These are phyloP conservation scores for Apiospora arundinis DNA, from an alignment of 2,329 filamentous ascomycete genomes.

Conservation along the genomic window DNA sequence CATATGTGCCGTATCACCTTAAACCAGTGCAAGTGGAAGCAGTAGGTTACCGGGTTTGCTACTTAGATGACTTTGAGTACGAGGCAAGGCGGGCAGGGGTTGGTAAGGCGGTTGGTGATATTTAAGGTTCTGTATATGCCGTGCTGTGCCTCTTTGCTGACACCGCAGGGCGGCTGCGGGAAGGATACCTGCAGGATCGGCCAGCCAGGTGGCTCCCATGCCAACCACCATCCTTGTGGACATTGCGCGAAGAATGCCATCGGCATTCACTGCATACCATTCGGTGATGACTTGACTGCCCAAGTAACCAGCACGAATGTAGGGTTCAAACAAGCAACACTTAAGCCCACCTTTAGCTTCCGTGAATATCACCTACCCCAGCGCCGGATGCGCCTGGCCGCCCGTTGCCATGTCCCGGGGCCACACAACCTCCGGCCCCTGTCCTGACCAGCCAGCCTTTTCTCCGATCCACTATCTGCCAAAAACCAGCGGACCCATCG, in stretches of 20 bases:
- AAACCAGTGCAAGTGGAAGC: neutral
- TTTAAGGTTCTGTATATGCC: neutral
- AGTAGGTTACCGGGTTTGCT: neutral
- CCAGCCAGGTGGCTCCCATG: neutral
- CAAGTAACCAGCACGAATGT: too few relatives aligned
- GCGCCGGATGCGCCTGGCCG: neutral
- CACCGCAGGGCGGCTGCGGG: neutral
- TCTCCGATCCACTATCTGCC: neutral
- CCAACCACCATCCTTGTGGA: neutral
- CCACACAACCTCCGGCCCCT: neutral
- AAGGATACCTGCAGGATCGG: slow-evolving; percentile 10
- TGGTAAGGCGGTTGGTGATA: neutral
- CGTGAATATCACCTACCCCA: neutral
- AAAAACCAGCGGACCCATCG: neutral
- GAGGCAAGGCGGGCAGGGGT: neutral
- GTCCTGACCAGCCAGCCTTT: neutral
- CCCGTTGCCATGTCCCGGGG: neutral
- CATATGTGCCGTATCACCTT: neutral
- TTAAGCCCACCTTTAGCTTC: neutral
- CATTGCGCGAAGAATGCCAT: neutral
- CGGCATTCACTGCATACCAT: neutral
- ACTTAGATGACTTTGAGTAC: neutral
- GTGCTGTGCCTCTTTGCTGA: neutral
- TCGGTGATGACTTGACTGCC: neutral
- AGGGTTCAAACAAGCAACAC: neutral